phyloP scores from a whole-genome alignment of 306 rosid species.

The Prunus armeniaca region DNA sequence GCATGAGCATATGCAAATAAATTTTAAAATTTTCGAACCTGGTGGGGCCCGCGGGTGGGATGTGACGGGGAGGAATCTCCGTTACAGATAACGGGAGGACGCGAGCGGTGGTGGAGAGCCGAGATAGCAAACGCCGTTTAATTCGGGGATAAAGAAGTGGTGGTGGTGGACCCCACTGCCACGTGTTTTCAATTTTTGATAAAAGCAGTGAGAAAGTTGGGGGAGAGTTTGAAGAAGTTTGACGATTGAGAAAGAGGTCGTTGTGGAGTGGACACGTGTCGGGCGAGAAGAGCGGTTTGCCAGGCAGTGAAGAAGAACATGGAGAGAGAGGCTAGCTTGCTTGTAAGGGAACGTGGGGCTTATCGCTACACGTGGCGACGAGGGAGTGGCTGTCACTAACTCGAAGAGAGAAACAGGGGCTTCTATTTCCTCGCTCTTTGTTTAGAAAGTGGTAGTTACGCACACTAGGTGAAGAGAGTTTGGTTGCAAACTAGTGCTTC shows the following conservation, averaged over 20 bases:
- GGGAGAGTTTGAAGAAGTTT: not conserved
- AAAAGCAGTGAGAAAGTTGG: not conserved
- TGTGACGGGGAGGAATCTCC: not conserved
- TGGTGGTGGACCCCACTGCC: constrained; percentile 1
- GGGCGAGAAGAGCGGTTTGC: not conserved
- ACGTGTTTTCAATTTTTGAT: not conserved
- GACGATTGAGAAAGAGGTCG: constrained; percentile 11
- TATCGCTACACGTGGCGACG: constrained; percentile 23
- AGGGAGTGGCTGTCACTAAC: constrained; percentile 1
- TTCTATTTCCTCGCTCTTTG: constrained; percentile 15
- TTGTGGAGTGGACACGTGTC: constrained; percentile 14
- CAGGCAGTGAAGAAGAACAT: not conserved
- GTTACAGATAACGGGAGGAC: constrained; percentile 9
- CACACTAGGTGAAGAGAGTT: not conserved
- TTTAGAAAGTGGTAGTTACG: constrained; percentile 20
- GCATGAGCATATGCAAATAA: not conserved
- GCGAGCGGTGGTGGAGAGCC: constrained; percentile 12
- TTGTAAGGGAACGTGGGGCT: not conserved
- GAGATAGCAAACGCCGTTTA: constrained; percentile 6
- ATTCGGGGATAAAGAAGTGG: constrained; percentile 20
- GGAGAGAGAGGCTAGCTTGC: not conserved
- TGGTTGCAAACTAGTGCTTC: too few species aligned
- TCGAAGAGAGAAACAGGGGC: not conserved
- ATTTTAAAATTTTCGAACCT: not conserved
- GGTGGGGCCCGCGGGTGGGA: not conserved